Evolutionary conservation across 83 land plant species (phyloP).

Genomic region (Picea engelmannii): DNA sequence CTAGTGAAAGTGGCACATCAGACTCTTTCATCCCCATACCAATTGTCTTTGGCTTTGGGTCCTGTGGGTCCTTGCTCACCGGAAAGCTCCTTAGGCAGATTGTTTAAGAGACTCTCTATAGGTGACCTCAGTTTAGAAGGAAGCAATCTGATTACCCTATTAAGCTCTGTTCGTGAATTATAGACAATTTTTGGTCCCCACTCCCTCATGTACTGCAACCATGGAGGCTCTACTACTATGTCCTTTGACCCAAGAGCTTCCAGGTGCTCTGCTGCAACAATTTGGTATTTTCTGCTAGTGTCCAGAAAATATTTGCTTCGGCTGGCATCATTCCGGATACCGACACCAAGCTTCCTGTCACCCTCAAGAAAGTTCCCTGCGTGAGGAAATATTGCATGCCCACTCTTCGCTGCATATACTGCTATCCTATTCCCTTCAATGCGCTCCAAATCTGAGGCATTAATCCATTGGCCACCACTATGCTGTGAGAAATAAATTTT

Average conservation of each 20-base stretch:
- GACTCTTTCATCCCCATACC: conserved; percentile 38
- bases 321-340: conserved; percentile 65
- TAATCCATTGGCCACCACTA: conserved; percentile 54
- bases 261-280: conserved; percentile 61
- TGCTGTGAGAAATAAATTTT: conserved; percentile 57
- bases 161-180: conserved; percentile 23
- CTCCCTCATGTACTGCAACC: conserved; percentile 83
- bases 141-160: conserved; percentile 22
- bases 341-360: conserved; percentile 28
- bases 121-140: conserved; percentile 45
- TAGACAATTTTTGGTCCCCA: conserved; percentile 54
- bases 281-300: conserved; percentile 43
- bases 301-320: conserved; percentile 45
- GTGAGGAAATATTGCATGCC: conserved; percentile 60
- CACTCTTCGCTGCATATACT: conserved; percentile 50
- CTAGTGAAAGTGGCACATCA: too few species aligned
- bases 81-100: conserved; percentile 35
- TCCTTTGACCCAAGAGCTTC: conserved; percentile 8
- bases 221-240: conserved; percentile 35
- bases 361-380: conserved; percentile 65
- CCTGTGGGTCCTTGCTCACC: conserved; percentile 58
- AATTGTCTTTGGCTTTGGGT: conserved; percentile 37
- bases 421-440: conserved; percentile 31
- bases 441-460: conserved; percentile 42
- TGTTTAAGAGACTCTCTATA: conserved; percentile 36